Evolutionary conservation across 1,284 basidiomycete genomes (phyloP).

Genomic region (Apiotrichum sp.): DNA sequence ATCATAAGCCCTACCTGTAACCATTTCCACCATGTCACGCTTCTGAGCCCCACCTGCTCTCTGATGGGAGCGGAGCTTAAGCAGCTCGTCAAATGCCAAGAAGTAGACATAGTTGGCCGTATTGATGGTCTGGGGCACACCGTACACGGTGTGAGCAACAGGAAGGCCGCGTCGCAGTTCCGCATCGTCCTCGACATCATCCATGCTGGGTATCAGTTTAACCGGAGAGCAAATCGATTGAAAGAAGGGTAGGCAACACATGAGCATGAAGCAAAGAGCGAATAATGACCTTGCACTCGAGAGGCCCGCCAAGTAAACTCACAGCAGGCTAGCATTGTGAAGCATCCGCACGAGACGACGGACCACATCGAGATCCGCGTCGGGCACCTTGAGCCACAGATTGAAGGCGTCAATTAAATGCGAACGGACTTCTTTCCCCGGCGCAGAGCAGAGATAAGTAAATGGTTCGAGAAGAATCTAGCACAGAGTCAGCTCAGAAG

Average conservation of each 20-base stretch:
- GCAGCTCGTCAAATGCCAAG: constrained; percentile 71
- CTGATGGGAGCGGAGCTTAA: constrained; percentile 52
- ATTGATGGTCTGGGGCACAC: constrained; percentile 94
- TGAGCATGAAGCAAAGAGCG: too few relatives aligned
- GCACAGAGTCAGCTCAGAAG: neutral
- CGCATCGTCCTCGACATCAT: constrained; percentile 96
- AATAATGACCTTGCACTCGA: too few relatives aligned
- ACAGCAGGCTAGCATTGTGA: constrained; percentile 90
- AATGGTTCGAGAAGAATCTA: constrained; percentile 72
- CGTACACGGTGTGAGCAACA: constrained; percentile 93
- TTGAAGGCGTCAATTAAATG: constrained; percentile 94
- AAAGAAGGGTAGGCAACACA: too few relatives aligned
- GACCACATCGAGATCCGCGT: constrained; percentile 65
- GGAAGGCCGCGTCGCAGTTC: constrained; percentile 78
- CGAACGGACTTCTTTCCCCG: constrained; percentile 88
- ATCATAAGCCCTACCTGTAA: constrained; percentile 53
- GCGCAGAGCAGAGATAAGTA: constrained; percentile 73
- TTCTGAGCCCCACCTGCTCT: constrained; percentile 52
- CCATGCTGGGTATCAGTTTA: constrained; percentile 57
- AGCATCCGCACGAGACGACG: constrained; percentile 82
- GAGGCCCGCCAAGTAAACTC: constrained; percentile 30
- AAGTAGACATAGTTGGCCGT: constrained; percentile 97
- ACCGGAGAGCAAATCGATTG: neutral
- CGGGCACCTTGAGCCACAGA: constrained; percentile 76
- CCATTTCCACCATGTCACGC: constrained; percentile 46